phyloP scores from a whole-genome alignment of 345 rosid genomes.

The Theobroma cacao region DNA sequence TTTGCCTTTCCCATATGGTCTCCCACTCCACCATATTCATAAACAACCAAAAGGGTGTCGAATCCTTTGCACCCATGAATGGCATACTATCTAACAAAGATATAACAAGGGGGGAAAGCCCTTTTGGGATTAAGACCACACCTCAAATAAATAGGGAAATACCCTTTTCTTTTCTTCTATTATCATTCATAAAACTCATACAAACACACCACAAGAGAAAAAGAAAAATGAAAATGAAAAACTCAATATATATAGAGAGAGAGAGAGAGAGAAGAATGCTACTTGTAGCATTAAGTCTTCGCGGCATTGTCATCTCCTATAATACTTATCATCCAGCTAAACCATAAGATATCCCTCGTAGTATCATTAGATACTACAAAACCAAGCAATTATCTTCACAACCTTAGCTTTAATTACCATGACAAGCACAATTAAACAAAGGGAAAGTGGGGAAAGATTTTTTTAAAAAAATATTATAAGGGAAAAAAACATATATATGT shows the following conservation, averaged over 20 bases:
- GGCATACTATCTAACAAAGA: not conserved
- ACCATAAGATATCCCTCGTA: no score
- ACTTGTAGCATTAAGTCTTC: not conserved
- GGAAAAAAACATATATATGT: not conserved
- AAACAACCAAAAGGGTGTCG: constrained; percentile 6
- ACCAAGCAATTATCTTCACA: not conserved
- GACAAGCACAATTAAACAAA: constrained; percentile 5
- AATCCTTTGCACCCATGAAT: not conserved
- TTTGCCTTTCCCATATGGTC: constrained; percentile 29
- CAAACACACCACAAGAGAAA: constrained; percentile 12
- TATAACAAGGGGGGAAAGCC: not conserved
- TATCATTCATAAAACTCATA: constrained; percentile 7
- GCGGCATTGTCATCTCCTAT: not conserved
- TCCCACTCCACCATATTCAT: constrained; percentile 17
- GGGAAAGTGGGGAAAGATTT: not conserved
- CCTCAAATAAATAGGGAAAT: not conserved
- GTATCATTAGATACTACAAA: constrained; percentile 14
- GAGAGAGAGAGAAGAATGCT: no score
- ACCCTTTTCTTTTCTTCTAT: not conserved
- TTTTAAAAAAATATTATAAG: not conserved
- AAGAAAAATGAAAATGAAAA: not conserved
- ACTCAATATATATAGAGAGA: constrained; percentile 4
- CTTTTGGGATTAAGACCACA: not conserved
- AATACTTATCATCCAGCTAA: not conserved
- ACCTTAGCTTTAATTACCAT: constrained; percentile 9